Evolutionary conservation across 495 filamentous ascomycete species (phyloP).

Genomic region (Penicillium subrubescens): DNA sequence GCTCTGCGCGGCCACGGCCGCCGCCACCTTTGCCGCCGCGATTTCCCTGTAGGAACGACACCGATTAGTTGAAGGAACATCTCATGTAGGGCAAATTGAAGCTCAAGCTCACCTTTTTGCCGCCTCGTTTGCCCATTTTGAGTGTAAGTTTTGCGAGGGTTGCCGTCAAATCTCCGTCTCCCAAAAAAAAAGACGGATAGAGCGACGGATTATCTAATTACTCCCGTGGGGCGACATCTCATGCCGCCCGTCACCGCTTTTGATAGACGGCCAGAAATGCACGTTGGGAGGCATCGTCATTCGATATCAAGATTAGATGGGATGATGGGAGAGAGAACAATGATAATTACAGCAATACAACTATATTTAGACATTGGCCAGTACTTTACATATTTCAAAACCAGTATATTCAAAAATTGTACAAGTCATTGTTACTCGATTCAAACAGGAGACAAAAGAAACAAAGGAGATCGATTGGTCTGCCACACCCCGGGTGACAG

Average conservation of each 20-base stretch:
- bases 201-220: constrained; percentile 18
- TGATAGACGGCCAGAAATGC: neutral
- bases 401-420: neutral
- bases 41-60: constrained; percentile 27
- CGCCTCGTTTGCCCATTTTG: constrained; percentile 44
- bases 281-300: neutral
- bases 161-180: constrained; percentile 15
- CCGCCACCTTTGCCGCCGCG: constrained; percentile 39
- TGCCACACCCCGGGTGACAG: constrained; percentile 25
- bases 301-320: neutral
- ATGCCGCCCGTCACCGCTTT: constrained; percentile 8
- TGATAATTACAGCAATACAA: neutral
- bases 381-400: neutral
- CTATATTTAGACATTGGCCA: too few species aligned
- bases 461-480: constrained; percentile 35
- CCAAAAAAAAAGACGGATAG: constrained; percentile 20
- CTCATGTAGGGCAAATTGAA: neutral
- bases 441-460: constrained; percentile 4
- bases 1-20: constrained; percentile 26
- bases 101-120: constrained; percentile 34
- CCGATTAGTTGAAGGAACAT: constrained; percentile 18
- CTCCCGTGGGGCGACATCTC: constrained; percentile 4
- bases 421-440: neutral
- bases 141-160: constrained; percentile 13
- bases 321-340: neutral